Percentiles rank a stretch among this genome's conserved stretches.
Evolutionary conservation across 2,329 filamentous ascomycete species (phyloP).

Genomic region (Sporothrix curviconia): DNA sequence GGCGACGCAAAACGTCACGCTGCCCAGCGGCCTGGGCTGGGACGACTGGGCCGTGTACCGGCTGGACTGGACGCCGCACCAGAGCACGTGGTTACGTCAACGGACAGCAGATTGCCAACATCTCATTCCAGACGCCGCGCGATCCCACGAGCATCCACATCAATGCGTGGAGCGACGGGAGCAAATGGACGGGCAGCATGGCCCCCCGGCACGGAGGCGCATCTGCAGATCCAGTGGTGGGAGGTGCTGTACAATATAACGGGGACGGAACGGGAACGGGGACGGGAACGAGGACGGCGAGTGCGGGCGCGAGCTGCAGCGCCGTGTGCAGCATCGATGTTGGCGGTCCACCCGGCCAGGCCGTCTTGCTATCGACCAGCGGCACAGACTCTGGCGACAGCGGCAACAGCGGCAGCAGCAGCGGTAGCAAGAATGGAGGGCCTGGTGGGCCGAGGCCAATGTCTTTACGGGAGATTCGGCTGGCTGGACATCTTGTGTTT

Average conservation of each 20-base stretch:
- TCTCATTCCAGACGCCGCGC: conserved; percentile 49
- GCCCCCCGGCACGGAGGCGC: conserved; percentile 40
- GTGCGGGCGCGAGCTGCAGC: conserved; percentile 16
- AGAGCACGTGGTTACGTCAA: conserved; percentile 52
- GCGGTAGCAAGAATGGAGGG: neutral
- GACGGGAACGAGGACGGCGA: neutral
- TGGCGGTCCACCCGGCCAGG: neutral
- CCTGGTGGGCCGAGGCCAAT: no score
- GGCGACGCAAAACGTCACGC: conserved; percentile 42
- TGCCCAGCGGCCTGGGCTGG: conserved; percentile 40
- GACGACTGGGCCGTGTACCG: conserved; percentile 52
- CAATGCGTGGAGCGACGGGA: conserved; percentile 57
- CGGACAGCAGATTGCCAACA: conserved; percentile 42
- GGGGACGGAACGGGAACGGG: neutral
- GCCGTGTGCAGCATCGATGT: conserved; percentile 21
- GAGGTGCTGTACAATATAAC: conserved; percentile 51
- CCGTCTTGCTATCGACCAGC: conserved; percentile 5
- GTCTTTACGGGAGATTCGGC: neutral
- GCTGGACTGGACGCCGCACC: conserved; percentile 51
- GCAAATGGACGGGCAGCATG: conserved; percentile 56
- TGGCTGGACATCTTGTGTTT: neutral
- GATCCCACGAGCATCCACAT: conserved; percentile 47
- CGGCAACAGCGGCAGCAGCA: neutral
- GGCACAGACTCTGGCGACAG: neutral
- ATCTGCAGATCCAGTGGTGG: conserved; percentile 56